Evolutionary conservation across 768 basidiomycete genomes (phyloP).

Genomic region (Megacollybia marginata): DNA sequence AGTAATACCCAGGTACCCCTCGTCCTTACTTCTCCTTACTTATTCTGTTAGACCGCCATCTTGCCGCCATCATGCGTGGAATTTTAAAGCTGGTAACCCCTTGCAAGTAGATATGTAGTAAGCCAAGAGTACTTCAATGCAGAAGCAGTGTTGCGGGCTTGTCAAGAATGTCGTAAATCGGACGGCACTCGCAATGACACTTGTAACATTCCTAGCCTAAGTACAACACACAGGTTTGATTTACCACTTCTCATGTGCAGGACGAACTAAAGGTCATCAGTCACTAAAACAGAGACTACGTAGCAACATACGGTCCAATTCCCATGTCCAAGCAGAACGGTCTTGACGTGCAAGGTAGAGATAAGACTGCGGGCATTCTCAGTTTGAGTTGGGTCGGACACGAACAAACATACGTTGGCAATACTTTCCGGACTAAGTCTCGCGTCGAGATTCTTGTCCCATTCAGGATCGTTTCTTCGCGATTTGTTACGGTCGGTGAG

Average conservation of each 20-base stretch:
- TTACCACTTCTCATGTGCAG: slow-evolving; percentile 41
- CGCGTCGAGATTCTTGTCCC: slow-evolving; percentile 36
- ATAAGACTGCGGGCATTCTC: not conserved
- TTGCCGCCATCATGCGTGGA: no score
- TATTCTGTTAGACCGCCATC: no score
- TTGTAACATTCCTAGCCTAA: no score
- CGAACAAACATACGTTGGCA: slow-evolving; percentile 28
- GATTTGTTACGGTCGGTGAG: slow-evolving; percentile 28
- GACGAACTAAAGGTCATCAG: slow-evolving; percentile 24
- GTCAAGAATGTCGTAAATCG: no score
- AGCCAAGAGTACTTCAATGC: slow-evolving; percentile 7
- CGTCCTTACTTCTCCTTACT: no score
- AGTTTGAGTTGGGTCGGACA: not conserved
- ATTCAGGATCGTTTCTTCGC: slow-evolving; percentile 23
- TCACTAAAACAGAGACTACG: not conserved
- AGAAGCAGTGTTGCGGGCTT: no score
- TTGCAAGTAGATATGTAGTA: slow-evolving; percentile 12
- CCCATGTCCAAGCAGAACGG: slow-evolving; percentile 71
- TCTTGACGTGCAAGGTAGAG: slow-evolving; percentile 55
- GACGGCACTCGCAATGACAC: no score
- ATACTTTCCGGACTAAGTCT: slow-evolving; percentile 61
- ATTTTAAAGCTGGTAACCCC: no score
- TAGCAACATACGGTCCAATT: slow-evolving; percentile 57
- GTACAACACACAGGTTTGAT: no score
- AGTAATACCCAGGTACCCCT: no score